Conservation (phyloP, 805 yeast genomes). For the Pichia eremophila region DNA sequence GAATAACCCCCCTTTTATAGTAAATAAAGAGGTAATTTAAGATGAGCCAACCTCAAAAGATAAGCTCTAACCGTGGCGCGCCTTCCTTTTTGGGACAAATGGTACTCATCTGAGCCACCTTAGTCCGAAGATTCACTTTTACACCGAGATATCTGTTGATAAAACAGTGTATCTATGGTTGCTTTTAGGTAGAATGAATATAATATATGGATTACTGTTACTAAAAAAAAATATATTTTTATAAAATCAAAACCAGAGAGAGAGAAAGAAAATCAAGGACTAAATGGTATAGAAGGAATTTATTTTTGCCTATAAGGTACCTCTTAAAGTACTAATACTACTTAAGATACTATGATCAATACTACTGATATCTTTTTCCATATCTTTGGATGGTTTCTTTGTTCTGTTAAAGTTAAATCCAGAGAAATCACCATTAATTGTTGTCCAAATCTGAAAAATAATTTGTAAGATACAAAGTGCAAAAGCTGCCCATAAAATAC, state of each 20-base stretch:
- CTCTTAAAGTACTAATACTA: conserved; percentile 10
- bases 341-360: conserved; percentile 9
- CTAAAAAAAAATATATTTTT: no score
- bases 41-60: not conserved
- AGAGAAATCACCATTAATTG: not conserved
- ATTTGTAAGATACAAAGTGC: conserved; percentile 5
- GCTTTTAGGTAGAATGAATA: no score
- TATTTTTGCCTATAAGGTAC: conserved; percentile 7
- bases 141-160: not conserved
- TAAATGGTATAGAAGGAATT: no score
- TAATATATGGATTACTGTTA: no score
- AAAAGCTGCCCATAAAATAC: conserved; percentile 9
- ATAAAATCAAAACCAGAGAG: no score
- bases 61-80: not conserved
- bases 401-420: not conserved
- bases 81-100: not conserved
- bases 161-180: no score
- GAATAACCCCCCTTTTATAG: not conserved
- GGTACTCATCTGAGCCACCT: not conserved
- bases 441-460: not conserved
- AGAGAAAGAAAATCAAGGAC: no score
- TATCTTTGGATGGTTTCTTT: not conserved
- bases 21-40: not conserved
- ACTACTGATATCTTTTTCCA: conserved; percentile 7
- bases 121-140: not conserved